A percentile compares a stretch with the other conserved stretches of the same genome.
Conservation (phyloP, 148 eudicot species). For the Beta vulgaris region DNA sequence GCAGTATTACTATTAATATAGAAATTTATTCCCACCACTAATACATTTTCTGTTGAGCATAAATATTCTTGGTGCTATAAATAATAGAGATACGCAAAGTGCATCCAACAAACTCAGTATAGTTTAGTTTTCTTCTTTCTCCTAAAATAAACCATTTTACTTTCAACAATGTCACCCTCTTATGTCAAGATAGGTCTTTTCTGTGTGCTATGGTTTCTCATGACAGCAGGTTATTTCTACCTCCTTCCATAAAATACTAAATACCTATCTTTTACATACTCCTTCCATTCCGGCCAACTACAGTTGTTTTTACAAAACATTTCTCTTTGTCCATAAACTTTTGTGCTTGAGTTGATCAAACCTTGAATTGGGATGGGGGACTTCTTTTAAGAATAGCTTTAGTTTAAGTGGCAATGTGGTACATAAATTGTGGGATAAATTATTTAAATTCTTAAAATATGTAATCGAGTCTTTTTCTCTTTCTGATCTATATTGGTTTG, state of each 20-base stretch:
- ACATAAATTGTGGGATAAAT: no score
- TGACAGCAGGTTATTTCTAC: neutral
- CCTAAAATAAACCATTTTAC: neutral
- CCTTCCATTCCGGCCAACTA: no score
- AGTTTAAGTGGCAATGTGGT: no score
- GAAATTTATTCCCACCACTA: neutral
- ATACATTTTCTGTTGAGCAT: neutral
- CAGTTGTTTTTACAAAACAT: no score
- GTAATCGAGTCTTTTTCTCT: no score
- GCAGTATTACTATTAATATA: neutral
- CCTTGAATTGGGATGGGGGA: no score
- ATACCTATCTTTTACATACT: no score
- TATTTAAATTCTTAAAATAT: no score
- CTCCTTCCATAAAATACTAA: neutral
- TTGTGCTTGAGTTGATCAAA: no score
- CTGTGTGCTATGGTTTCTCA: neutral
- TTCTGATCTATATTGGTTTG: no score
- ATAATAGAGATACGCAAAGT: neutral
- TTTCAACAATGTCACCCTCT: neutral
- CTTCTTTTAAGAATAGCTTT: no score
- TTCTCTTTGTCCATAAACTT: no score
- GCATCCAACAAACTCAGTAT: neutral
- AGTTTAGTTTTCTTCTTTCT: neutral
- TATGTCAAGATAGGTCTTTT: neutral
- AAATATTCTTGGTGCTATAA: neutral